These are phyloP conservation scores for Closterium sp. DNA, from an alignment of 139 green algal species.

Conservation along the genomic window DNA sequence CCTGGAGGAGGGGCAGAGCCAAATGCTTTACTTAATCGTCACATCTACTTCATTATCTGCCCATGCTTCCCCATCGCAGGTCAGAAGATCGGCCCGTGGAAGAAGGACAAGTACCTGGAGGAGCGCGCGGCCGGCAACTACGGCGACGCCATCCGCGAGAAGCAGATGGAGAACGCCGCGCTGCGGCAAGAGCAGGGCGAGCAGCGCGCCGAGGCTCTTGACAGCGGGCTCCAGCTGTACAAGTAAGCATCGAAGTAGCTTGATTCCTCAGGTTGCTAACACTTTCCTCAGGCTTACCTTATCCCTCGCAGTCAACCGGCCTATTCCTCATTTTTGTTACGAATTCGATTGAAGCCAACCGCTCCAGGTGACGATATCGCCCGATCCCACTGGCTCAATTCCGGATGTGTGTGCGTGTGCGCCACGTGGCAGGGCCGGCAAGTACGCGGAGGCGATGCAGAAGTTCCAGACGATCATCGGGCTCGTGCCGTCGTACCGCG, in stretches of 20 bases:
- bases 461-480: constrained; percentile 95
- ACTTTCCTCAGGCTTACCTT: no score
- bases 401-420: neutral
- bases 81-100: neutral
- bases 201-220: constrained; percentile 64
- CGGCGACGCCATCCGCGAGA: constrained; percentile 86
- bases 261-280: no score
- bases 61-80: no score
- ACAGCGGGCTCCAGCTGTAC: constrained; percentile 43
- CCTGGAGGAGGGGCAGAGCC: no score
- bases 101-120: constrained; percentile 10
- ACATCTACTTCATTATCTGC: neutral
- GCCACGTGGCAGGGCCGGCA: constrained; percentile 30
- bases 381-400: no score
- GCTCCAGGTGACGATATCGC: no score
- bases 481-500: constrained; percentile 84
- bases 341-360: no score
- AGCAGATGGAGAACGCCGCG: constrained; percentile 60
- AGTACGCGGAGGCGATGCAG: constrained; percentile 74
- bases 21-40: no score
- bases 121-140: constrained; percentile 94
- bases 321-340: no score
- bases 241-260: constrained; percentile 45
- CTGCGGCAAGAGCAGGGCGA: constrained; percentile 73
- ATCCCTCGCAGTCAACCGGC: no score